phyloP scores from a whole-genome alignment of 306 rosid genomes.

The Quercus rubra region DNA sequence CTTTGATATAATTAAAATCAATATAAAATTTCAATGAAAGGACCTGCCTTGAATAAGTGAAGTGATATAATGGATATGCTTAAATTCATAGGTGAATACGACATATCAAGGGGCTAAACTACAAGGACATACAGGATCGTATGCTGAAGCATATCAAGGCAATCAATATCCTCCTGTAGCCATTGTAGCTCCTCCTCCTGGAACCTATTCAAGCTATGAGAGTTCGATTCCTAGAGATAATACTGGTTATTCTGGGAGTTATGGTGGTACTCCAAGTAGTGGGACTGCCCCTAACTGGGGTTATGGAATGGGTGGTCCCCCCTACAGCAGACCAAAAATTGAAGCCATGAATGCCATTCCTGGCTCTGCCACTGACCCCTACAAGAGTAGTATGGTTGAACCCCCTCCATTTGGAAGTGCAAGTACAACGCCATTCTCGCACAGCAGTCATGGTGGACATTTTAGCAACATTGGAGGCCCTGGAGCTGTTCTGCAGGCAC shows the following conservation, averaged over 20 bases:
- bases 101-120: conserved; percentile 2
- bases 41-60: not conserved
- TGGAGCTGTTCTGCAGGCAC: not conserved
- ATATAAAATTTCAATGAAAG: not conserved
- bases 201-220: no score
- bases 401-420: conserved; percentile 16
- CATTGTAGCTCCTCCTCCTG: no score
- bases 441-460: conserved; percentile 5
- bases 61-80: not conserved
- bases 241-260: no score
- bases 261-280: no score
- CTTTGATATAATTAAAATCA: not conserved
- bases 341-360: not conserved
- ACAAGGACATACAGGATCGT: conserved; percentile 20
- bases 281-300: no score
- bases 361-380: conserved; percentile 14
- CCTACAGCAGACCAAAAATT: no score
- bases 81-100: conserved; percentile 17
- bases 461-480: conserved; percentile 14
- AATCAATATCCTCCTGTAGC: no score
- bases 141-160: conserved; percentile 25
- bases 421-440: not conserved
- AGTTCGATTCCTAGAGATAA: no score
- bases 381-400: conserved; percentile 18
- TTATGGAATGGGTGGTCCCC: no score